Conservation (phyloP, 2,329 filamentous ascomycete species). For the Rhinocladiella similis region DNA sequence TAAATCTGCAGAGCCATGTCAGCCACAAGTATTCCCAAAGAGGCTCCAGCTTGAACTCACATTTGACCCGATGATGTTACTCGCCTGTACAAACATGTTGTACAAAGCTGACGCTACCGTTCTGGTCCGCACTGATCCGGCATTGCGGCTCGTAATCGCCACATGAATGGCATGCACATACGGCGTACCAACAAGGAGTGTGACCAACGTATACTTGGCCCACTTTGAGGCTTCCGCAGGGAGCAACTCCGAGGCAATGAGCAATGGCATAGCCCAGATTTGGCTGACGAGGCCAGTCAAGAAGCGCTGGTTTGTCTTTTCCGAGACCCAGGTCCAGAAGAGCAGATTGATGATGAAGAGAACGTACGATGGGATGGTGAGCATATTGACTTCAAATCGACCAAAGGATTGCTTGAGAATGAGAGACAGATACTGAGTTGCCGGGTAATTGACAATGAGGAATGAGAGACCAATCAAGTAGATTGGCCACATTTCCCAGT, state of each 20-base stretch:
- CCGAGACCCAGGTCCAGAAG: constrained; percentile 53
- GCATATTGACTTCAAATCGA: not conserved
- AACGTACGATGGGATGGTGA: not conserved
- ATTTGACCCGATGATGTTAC: constrained; percentile 37
- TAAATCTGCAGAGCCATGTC: constrained; percentile 37
- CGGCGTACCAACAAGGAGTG: constrained; percentile 53
- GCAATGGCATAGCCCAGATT: constrained; percentile 54
- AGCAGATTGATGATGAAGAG: constrained; percentile 42
- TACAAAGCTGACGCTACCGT: constrained; percentile 40
- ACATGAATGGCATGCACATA: constrained; percentile 58
- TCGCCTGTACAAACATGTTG: constrained; percentile 42
- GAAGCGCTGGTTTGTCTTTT: constrained; percentile 52
- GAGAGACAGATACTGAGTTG: not conserved
- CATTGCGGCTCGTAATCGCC: constrained; percentile 41
- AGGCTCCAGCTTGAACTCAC: not conserved
- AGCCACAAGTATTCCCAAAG: not conserved
- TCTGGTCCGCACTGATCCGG: constrained; percentile 40
- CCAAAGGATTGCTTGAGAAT: not conserved
- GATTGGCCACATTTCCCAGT: constrained; percentile 58
- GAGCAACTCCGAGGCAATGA: constrained; percentile 52
- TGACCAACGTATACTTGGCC: constrained; percentile 53
- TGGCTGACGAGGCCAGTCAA: constrained; percentile 54
- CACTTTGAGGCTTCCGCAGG: constrained; percentile 48
- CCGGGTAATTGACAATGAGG: constrained; percentile 31
- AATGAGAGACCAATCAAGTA: constrained; percentile 49